These are phyloP conservation scores for Daldinia decipiens DNA, from an alignment of 495 filamentous ascomycete genomes.

Conservation along the genomic window DNA sequence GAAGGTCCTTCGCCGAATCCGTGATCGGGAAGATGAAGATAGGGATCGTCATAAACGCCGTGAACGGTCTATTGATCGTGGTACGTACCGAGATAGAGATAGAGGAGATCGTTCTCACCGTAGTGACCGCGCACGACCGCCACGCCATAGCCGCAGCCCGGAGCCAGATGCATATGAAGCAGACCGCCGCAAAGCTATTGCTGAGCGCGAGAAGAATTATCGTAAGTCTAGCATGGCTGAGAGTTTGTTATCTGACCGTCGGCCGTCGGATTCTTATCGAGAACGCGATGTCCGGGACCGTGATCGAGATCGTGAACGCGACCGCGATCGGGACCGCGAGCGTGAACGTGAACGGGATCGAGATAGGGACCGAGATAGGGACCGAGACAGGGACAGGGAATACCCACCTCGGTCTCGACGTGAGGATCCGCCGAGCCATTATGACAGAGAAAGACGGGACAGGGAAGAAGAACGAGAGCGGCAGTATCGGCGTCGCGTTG, in stretches of 20 bases:
- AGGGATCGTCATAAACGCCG: conserved; percentile 73
- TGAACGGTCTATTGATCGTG: conserved; percentile 70
- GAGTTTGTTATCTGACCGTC: conserved; percentile 64
- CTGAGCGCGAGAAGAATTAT: conserved; percentile 87
- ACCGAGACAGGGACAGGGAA: conserved; percentile 49
- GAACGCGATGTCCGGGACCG: conserved; percentile 66
- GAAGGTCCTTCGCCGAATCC: conserved; percentile 87
- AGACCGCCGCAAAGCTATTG: conserved; percentile 84
- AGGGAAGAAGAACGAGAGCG: conserved; percentile 88
- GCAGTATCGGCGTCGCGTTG: conserved; percentile 82
- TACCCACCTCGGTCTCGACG: conserved; percentile 58
- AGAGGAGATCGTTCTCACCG: conserved; percentile 71
- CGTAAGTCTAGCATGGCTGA: conserved; percentile 78
- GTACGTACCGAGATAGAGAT: conserved; percentile 66
- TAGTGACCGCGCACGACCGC: conserved; percentile 60
- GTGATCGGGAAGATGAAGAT: conserved; percentile 92
- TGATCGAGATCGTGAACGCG: conserved; percentile 55
- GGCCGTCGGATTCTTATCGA: conserved; percentile 53
- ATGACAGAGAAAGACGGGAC: conserved; percentile 77
- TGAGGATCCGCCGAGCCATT: conserved; percentile 63
- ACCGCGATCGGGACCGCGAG: conserved; percentile 51
- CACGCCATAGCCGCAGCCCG: conserved; percentile 75
- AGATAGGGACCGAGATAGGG: conserved; percentile 38
- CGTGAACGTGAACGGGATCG: conserved; percentile 53
- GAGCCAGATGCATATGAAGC: conserved; percentile 90